Base-by-base conservation (phyloP, 345 rosid genomes). In the Turritis glabra region DNA sequence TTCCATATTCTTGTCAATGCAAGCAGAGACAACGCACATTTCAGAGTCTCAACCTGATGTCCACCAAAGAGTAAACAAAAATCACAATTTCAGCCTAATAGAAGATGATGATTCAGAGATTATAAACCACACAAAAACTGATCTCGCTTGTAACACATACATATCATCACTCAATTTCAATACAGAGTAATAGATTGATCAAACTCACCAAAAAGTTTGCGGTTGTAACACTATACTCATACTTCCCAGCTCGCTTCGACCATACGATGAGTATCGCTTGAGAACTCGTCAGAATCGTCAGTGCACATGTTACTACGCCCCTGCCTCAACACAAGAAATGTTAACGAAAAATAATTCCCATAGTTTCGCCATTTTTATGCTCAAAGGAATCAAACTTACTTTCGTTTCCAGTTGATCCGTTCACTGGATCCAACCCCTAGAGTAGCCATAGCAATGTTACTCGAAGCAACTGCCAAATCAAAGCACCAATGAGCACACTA, bases 241-340 rank as follows among this genome's bases (percentile, higher is more conserved):
- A 95, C 80, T 90, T 90, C 63, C 97, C 96, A 62, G 99, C 99
- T 84, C 99, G 89, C 78, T 95, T 95, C 22, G 99, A 95, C 99
- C 99, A 95, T 3, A 92, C 97, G 52, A 95, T 95, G 1, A 95
- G 95, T 60, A 92, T 92, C 2, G 99, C 92, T 86, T 95, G 99
- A 10, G 99, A 92, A 78, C 99, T 95, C 38, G 99, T 92, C 33
- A 95, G 89, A 77, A 92, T 13, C 41, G 97, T 92, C 81, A 95
- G 74, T 58, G 97, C 90, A 75, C 88, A 80, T 5, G 99, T 95
- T 53, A 89, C 99, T 43, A 86, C 60, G 8, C 92, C 73, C 84
- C 99, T 92, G 44, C 40, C 7, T 21, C 74, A 65, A n/a, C 50
- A 44, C 50, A 44, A 44, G 8, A 6, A n/a, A 15, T n/a, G 1